Percentiles rank a stretch among this genome's conserved stretches.
Conservation (phyloP, 306 rosid genomes). For the Vicia sativa region DNA sequence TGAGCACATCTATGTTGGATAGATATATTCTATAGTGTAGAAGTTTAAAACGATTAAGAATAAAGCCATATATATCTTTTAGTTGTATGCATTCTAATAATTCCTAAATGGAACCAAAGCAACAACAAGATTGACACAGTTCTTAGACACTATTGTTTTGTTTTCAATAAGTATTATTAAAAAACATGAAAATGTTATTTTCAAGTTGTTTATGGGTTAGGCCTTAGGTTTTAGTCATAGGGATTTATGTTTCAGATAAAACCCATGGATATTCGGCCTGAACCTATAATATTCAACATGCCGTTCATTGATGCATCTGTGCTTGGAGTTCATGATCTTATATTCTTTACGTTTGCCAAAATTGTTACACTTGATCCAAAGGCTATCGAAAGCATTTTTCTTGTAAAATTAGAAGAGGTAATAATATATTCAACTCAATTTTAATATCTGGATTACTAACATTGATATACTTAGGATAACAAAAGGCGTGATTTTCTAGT, state of each 20-base stretch:
- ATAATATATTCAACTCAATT: slow-evolving; percentile 7
- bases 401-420: background rate
- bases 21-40: background rate
- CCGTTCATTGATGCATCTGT: background rate
- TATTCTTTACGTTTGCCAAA: background rate
- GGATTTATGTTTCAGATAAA: background rate
- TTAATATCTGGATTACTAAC: background rate
- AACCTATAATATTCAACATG: background rate
- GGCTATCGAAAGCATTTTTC: background rate
- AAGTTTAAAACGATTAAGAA: background rate
- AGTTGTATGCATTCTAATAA: background rate
- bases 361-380: slow-evolving; percentile 11
- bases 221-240: background rate
- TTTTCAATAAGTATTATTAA: background rate
- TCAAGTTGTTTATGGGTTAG: background rate
- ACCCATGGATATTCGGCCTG: background rate
- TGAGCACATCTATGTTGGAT: background rate
- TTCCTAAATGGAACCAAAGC: slow-evolving; percentile 19
- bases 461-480: slow-evolving; percentile 2
- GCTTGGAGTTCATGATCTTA: background rate
- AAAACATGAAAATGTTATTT: background rate
- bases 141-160: slow-evolving; percentile 20
- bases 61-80: slow-evolving; percentile 9
- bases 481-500: background rate
- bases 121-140: background rate